These are phyloP conservation scores for Vicia villosa DNA, from an alignment of 306 rosid species.

Conservation along the genomic window DNA sequence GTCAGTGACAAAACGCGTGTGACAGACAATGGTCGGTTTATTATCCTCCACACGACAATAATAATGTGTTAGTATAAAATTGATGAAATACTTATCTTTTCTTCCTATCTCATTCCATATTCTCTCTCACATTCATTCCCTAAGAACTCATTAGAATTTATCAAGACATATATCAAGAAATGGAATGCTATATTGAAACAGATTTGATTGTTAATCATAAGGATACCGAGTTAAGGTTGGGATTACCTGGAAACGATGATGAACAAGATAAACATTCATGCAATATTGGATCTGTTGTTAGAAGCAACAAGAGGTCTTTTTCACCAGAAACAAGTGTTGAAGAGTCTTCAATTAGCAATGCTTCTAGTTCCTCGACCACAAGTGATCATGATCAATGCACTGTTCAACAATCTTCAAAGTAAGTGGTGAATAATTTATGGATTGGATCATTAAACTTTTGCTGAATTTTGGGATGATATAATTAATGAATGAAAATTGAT, in stretches of 20 bases:
- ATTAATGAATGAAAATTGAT: background rate
- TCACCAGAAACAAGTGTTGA: slow-evolving; percentile 43
- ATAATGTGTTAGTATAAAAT: slow-evolving; percentile 39
- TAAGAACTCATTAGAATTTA: too few species aligned
- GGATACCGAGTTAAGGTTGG: slow-evolving; percentile 71
- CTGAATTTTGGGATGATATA: background rate
- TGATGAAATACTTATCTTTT: slow-evolving; percentile 4
- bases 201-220: slow-evolving; percentile 48
- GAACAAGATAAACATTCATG: slow-evolving; percentile 43
- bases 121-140: background rate
- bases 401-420: slow-evolving; percentile 64
- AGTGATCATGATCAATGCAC: slow-evolving; percentile 3
- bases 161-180: background rate
- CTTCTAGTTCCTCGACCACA: slow-evolving; percentile 25
- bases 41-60: slow-evolving; percentile 30
- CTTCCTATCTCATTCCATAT: background rate
- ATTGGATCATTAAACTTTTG: too few species aligned
- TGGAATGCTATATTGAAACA: slow-evolving; percentile 31
- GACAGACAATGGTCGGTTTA: slow-evolving; percentile 14
- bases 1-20: slow-evolving; percentile 47
- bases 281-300: slow-evolving; percentile 18
- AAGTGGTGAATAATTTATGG: slow-evolving; percentile 29
- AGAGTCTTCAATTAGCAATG: slow-evolving; percentile 40
- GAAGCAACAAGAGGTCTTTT: slow-evolving; percentile 55
- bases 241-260: slow-evolving; percentile 60